These are phyloP conservation scores for Plasmopara viticola DNA, from an alignment of 352 stramenopile species.

Conservation along the genomic window DNA sequence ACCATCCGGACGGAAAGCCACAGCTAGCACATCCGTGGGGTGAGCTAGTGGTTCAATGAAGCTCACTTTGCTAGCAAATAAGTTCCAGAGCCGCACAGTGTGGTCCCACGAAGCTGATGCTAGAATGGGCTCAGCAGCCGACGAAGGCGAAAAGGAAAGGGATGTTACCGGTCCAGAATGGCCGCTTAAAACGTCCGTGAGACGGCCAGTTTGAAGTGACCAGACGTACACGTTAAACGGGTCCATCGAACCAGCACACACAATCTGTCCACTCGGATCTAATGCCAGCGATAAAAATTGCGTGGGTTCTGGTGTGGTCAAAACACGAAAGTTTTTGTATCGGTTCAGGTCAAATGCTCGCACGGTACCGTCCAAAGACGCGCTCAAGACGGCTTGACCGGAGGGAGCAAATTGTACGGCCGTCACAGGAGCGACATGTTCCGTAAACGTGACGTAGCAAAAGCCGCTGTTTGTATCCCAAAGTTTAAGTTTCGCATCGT, in stretches of 20 bases:
- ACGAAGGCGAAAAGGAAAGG: constrained; percentile 88
- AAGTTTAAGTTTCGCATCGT: constrained; percentile 98
- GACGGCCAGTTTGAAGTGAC: constrained; percentile 93
- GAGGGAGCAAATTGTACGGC: constrained; percentile 92
- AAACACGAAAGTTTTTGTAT: constrained; percentile 98
- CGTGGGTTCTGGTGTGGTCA: constrained; percentile 94
- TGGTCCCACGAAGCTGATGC: constrained; percentile 98
- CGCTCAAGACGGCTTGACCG: constrained; percentile 91
- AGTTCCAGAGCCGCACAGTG: constrained; percentile 98
- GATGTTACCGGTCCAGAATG: constrained; percentile 96
- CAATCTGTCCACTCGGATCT: constrained; percentile 95
- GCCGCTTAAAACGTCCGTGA: constrained; percentile 97
- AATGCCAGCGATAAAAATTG: constrained; percentile 98
- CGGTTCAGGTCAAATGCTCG: constrained; percentile 97
- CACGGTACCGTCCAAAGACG: constrained; percentile 98
- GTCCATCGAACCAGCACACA: constrained; percentile 92
- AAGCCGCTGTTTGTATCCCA: constrained; percentile 98
- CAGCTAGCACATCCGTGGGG: constrained; percentile 93
- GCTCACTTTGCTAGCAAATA: constrained; percentile 96
- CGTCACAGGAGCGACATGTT: constrained; percentile 96
- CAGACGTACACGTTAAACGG: constrained; percentile 98
- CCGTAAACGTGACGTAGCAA: constrained; percentile 98
- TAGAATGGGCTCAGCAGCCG: constrained; percentile 79
- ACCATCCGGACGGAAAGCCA: constrained; percentile 95
- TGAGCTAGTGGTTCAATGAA: constrained; percentile 95